Conservation (phyloP, 345 rosid species). For the Chamaenerion angustifolium region DNA sequence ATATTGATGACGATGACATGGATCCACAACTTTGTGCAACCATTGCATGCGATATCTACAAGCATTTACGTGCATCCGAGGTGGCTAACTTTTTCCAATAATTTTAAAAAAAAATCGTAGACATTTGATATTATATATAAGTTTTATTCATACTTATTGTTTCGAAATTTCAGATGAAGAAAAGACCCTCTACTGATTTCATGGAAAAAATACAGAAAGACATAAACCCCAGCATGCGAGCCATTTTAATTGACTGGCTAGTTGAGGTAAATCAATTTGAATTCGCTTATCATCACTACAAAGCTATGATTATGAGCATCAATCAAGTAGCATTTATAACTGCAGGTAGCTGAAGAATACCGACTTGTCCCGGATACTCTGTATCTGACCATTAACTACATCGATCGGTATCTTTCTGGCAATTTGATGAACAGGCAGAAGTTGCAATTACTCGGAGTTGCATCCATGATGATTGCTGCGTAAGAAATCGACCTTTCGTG, state of each 20-base stretch:
- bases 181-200: conserved; percentile 61
- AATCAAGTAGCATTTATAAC: neutral
- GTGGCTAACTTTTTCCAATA: conserved; percentile 9
- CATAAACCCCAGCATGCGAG: conserved; percentile 74
- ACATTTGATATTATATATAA: too few relatives aligned
- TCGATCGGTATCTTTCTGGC: conserved; percentile 90
- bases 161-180: conserved; percentile 42
- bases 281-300: neutral
- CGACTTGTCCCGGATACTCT: conserved; percentile 82
- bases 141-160: neutral
- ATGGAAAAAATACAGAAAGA: conserved; percentile 79
- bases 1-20: conserved; percentile 15
- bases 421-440: conserved; percentile 57
- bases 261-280: conserved; percentile 48
- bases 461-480: conserved; percentile 96
- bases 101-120: too few relatives aligned
- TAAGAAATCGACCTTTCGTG: conserved; percentile 11
- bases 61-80: conserved; percentile 61
- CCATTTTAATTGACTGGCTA: conserved; percentile 88
- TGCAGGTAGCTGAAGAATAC: conserved; percentile 91
- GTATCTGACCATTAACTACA: conserved; percentile 68
- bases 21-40: conserved; percentile 83
- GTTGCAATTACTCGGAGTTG: conserved; percentile 80
- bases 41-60: conserved; percentile 39
- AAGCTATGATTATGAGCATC: too few relatives aligned